A percentile compares a stretch with the other conserved stretches of the same genome.
Conservation (phyloP, 2,329 filamentous ascomycete species). For the Drechslerella dactyloides region DNA sequence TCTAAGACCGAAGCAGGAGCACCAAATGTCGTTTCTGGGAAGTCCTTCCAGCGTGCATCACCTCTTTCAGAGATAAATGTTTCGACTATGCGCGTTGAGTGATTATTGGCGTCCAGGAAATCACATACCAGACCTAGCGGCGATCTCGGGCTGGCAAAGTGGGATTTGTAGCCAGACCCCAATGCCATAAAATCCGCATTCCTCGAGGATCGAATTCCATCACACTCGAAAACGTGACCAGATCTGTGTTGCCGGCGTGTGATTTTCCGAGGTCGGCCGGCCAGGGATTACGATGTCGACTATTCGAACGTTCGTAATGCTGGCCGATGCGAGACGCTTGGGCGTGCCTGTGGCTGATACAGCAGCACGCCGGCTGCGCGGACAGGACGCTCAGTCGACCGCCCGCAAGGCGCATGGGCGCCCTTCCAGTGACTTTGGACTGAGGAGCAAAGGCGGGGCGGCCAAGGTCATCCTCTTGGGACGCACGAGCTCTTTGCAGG, state of each 20-base stretch:
- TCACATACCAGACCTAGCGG: too few species aligned
- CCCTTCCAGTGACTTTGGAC: constrained; percentile 9
- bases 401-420: background rate
- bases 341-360: background rate
- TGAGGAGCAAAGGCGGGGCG: background rate
- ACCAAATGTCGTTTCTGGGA: background rate
- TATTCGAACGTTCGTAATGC: constrained; percentile 32
- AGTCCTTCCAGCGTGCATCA: background rate
- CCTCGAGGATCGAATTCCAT: background rate
- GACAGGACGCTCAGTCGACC: background rate
- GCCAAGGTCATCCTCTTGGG: constrained; percentile 30
- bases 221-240: background rate
- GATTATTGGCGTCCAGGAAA: too few species aligned
- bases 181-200: background rate
- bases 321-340: background rate
- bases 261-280: constrained; percentile 15
- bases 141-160: too few species aligned
- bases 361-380: background rate
- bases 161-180: too few species aligned
- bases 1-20: background rate
- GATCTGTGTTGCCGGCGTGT: constrained; percentile 17
- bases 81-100: too few species aligned
- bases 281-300: constrained; percentile 16
- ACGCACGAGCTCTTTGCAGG: constrained; percentile 34
- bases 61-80: background rate